Conservation (phyloP, 2,329 filamentous ascomycete species). For the Aureobasidium sp. region DNA sequence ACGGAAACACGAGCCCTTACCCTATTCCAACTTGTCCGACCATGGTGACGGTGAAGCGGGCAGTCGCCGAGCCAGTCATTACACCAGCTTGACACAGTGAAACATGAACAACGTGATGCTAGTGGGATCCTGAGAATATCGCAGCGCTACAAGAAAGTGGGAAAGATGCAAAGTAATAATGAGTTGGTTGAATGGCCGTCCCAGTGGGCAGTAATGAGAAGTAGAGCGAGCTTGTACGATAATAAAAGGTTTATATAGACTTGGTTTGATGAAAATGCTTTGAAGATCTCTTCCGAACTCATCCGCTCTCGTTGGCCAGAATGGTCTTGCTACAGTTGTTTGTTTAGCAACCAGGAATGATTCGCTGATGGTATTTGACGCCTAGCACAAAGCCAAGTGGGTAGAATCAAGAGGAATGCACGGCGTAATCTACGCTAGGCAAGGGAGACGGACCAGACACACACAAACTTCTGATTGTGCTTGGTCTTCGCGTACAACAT, state of each 20-base stretch:
- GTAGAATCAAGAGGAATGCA: background rate
- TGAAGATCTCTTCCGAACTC: background rate
- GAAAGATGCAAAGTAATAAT: background rate
- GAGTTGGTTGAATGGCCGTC: background rate
- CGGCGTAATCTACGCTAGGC: background rate
- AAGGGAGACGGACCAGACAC: background rate
- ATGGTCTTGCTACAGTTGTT: background rate
- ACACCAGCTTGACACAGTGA: background rate
- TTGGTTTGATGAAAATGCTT: background rate
- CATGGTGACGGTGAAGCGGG: background rate
- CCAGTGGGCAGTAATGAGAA: background rate
- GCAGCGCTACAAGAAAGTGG: background rate
- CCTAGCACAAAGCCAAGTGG: background rate
- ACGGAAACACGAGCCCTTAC: constrained; percentile 5
- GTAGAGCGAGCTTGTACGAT: background rate
- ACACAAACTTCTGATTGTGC: background rate
- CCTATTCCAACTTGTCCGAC: constrained; percentile 4
- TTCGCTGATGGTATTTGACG: background rate
- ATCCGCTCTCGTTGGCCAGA: background rate
- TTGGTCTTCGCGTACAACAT: background rate
- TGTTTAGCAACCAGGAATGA: background rate
- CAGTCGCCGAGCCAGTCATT: background rate
- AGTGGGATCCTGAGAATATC: background rate
- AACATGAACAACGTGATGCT: background rate
- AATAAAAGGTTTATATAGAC: constrained; percentile 5